Conservation (phyloP, 495 filamentous ascomycete genomes). For the Hypoxylon perforatum region DNA sequence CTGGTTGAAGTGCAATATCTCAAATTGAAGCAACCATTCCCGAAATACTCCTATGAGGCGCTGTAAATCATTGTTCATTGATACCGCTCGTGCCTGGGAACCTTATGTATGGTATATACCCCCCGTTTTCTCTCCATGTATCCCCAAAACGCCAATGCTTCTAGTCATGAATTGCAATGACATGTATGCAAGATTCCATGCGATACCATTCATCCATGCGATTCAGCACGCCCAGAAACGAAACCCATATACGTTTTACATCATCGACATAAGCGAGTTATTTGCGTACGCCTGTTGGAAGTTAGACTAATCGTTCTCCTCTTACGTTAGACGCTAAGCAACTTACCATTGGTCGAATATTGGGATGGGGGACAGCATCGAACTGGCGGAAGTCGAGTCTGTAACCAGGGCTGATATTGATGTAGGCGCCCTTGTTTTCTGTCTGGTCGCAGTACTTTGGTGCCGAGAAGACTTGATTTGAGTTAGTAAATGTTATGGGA, state of each 20-base stretch:
- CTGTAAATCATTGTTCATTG: slow-evolving; percentile 19
- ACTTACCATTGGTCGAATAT: slow-evolving; percentile 92
- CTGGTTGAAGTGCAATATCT: slow-evolving; percentile 28
- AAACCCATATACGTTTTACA: slow-evolving; percentile 48
- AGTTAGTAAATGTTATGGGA: slow-evolving; percentile 36
- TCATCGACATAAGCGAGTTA: slow-evolving; percentile 76
- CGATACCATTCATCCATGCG: slow-evolving; percentile 36
- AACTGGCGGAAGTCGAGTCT: slow-evolving; percentile 93
- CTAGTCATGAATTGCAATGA: slow-evolving; percentile 35
- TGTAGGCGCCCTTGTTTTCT: slow-evolving; percentile 98
- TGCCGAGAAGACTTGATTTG: slow-evolving; percentile 84
- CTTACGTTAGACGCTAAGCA: not conserved
- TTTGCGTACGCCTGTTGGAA: slow-evolving; percentile 77
- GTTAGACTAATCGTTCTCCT: slow-evolving; percentile 46
- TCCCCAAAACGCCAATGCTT: slow-evolving; percentile 45
- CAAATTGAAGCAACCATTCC: not conserved
- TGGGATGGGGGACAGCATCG: slow-evolving; percentile 94
- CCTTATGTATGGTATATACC: slow-evolving; percentile 35
- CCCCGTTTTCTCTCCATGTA: slow-evolving; percentile 24
- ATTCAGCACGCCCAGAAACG: slow-evolving; percentile 30
- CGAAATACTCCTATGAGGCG: not conserved
- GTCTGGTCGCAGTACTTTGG: slow-evolving; percentile 98
- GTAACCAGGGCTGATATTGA: slow-evolving; percentile 93
- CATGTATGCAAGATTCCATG: slow-evolving; percentile 44
- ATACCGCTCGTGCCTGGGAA: slow-evolving; percentile 12